phyloP scores from a whole-genome alignment of 495 filamentous ascomycete species.

The Neurospora sp. region DNA sequence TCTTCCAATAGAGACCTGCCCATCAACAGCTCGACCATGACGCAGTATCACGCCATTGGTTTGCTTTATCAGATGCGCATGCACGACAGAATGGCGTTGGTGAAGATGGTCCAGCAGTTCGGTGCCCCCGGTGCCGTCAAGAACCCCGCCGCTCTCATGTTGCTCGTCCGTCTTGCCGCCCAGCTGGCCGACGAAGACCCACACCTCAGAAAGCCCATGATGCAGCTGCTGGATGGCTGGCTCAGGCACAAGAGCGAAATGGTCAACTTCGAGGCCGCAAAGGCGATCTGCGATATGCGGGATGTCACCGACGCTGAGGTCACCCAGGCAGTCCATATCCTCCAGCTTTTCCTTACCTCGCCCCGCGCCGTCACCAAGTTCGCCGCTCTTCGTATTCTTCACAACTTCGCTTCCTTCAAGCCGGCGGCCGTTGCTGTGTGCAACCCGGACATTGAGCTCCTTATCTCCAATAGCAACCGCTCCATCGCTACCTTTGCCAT shows the following conservation, averaged over 20 bases:
- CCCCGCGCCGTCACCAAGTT: constrained; percentile 96
- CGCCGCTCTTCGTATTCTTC: constrained; percentile 91
- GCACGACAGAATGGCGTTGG: constrained; percentile 93
- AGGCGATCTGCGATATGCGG: constrained; percentile 89
- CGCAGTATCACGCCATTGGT: constrained; percentile 97
- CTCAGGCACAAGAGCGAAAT: constrained; percentile 98
- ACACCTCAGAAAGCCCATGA: constrained; percentile 84
- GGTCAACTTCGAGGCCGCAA: constrained; percentile 99
- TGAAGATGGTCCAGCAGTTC: constrained; percentile 99
- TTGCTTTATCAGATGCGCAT: constrained; percentile 96
- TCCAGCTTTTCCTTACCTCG: constrained; percentile 95
- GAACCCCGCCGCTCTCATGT: constrained; percentile 82
- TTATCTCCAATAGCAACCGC: constrained; percentile 93
- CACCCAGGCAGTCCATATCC: constrained; percentile 82
- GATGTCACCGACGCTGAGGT: constrained; percentile 91
- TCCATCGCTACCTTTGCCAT: constrained; percentile 98
- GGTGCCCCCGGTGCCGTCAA: constrained; percentile 84
- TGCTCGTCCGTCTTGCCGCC: constrained; percentile 87
- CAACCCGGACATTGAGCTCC: constrained; percentile 91
- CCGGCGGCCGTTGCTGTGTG: constrained; percentile 85
- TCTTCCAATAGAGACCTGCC: constrained; percentile 60
- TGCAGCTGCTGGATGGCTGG: constrained; percentile 91
- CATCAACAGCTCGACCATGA: constrained; percentile 81
- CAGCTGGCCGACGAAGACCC: constrained; percentile 92
- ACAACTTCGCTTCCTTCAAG: constrained; percentile 91